phyloP scores from a whole-genome alignment of 1,139 yeast genomes.

The Saccharomyces hybrid region DNA sequence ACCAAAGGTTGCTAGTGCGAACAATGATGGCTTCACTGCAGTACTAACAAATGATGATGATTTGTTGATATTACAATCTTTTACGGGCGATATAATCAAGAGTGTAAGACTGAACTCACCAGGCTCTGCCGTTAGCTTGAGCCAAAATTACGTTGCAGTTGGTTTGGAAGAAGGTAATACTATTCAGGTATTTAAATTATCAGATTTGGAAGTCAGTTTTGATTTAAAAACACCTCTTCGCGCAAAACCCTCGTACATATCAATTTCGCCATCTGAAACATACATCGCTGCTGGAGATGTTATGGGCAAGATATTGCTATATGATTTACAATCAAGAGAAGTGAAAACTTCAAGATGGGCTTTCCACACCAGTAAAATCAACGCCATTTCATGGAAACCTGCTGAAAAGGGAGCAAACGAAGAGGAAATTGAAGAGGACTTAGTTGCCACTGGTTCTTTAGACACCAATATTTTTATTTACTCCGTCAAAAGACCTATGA shows the following conservation, averaged over 20 bases:
- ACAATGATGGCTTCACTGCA: slow-evolving; percentile 29
- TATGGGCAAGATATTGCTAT: slow-evolving; percentile 74
- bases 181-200: slow-evolving; percentile 33
- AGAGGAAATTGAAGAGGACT: slow-evolving; percentile 59
- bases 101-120: slow-evolving; percentile 31
- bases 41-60: slow-evolving; percentile 34
- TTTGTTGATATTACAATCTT: slow-evolving; percentile 21
- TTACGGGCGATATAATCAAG: slow-evolving; percentile 23
- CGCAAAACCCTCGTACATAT: slow-evolving; percentile 52
- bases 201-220: slow-evolving; percentile 28
- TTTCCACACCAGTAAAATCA: slow-evolving; percentile 79
- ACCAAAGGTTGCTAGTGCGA: slow-evolving; percentile 48
- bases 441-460: slow-evolving; percentile 68
- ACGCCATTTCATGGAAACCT: slow-evolving; percentile 61
- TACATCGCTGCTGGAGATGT: slow-evolving; percentile 79
- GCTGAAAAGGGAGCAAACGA: slow-evolving; percentile 36
- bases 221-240: slow-evolving; percentile 37
- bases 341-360: slow-evolving; percentile 90
- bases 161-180: slow-evolving; percentile 38
- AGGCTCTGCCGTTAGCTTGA: slow-evolving; percentile 39
- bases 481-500: slow-evolving; percentile 70
- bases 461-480: slow-evolving; percentile 78
- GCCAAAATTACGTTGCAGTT: slow-evolving; percentile 42
- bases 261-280: slow-evolving; percentile 63
- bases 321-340: slow-evolving; percentile 45